Evolutionary conservation across 192 early-diverging fungal genomes (phyloP).

Genomic region (Endogone sp.): DNA sequence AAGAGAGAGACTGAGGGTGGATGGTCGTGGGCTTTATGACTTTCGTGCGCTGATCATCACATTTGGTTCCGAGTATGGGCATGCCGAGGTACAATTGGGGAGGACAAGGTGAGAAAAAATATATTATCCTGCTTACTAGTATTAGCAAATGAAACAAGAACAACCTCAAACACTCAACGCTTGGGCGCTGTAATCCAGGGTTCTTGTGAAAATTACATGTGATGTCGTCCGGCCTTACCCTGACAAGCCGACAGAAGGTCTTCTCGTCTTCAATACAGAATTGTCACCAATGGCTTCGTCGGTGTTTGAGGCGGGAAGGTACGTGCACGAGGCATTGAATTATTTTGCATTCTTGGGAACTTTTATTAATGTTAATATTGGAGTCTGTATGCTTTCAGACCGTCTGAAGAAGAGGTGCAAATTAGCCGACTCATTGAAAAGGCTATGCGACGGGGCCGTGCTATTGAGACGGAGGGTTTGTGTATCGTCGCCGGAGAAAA

Average conservation of each 20-base stretch:
- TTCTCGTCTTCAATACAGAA: constrained; percentile 82
- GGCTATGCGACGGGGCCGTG: constrained; percentile 74
- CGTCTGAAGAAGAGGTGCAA: constrained; percentile 80
- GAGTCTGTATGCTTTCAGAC: no score
- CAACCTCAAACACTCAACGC: background rate
- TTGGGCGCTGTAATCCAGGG: constrained; percentile 21
- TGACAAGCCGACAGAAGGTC: constrained; percentile 86
- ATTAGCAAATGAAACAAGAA: background rate
- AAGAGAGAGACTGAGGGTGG: constrained; percentile 63
- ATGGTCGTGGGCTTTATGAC: constrained; percentile 75
- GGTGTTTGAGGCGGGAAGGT: constrained; percentile 65
- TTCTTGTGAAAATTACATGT: constrained; percentile 65
- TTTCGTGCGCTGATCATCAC: constrained; percentile 62
- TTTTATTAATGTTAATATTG: background rate
- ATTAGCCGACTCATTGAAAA: constrained; percentile 87
- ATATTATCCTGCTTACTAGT: no score
- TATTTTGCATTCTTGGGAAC: background rate
- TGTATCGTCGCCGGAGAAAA: constrained; percentile 96
- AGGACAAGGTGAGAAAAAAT: constrained; percentile 62
- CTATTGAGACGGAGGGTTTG: constrained; percentile 94
- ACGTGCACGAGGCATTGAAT: background rate
- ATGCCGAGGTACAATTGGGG: constrained; percentile 77
- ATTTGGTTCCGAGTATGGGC: constrained; percentile 68
- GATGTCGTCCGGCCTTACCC: constrained; percentile 64
- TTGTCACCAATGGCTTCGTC: constrained; percentile 85